phyloP scores from a whole-genome alignment of 2,329 filamentous ascomycete species.

The Aureobasidium namibiae region DNA sequence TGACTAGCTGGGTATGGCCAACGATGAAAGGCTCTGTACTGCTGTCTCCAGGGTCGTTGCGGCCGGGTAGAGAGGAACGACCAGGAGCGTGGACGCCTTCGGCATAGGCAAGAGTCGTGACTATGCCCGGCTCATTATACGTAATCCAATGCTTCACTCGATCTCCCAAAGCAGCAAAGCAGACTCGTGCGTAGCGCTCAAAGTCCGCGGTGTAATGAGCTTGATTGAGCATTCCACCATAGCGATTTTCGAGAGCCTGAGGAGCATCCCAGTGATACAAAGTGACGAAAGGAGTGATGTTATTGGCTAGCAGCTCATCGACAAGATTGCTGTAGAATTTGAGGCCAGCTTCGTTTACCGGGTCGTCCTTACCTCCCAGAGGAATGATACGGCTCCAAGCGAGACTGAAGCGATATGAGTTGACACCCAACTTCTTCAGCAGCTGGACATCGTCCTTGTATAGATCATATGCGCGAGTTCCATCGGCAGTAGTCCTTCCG shows the following conservation, averaged over 20 bases:
- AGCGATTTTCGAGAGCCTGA: constrained; percentile 33
- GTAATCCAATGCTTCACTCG: constrained; percentile 36
- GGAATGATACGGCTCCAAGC: constrained; percentile 80
- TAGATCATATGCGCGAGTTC: constrained; percentile 40
- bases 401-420: constrained; percentile 69
- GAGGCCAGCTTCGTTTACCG: constrained; percentile 69
- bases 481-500: constrained; percentile 36
- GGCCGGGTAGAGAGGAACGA: not conserved
- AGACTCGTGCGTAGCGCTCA: constrained; percentile 33
- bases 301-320: constrained; percentile 66
- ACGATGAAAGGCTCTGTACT: constrained; percentile 24
- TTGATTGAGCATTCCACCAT: constrained; percentile 27
- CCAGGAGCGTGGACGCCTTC: constrained; percentile 7
- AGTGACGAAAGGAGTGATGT: constrained; percentile 73
- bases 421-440: constrained; percentile 19
- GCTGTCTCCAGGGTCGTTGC: constrained; percentile 20
- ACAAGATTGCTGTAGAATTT: constrained; percentile 72
- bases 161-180: constrained; percentile 30
- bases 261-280: constrained; percentile 63
- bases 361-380: constrained; percentile 66
- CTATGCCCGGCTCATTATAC: constrained; percentile 30
- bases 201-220: constrained; percentile 24
- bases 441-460: constrained; percentile 37
- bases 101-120: not conserved
- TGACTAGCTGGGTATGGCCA: constrained; percentile 22